Conservation (phyloP, 2,329 filamentous ascomycete species). For the Didymella glomerata region DNA sequence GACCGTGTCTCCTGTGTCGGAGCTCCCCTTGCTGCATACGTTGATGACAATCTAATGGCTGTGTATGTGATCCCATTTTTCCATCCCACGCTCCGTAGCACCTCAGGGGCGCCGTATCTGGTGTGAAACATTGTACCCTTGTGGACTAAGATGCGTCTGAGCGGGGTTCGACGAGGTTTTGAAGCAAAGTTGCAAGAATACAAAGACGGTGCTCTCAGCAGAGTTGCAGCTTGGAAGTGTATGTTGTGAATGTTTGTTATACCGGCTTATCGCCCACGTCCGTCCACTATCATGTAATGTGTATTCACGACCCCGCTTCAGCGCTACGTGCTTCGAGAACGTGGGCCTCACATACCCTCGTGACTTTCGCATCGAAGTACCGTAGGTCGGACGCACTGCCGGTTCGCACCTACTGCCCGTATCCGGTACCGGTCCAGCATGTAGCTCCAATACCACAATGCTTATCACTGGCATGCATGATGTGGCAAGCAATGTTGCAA, state of each 20-base stretch:
- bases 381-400: slow-evolving; percentile 30
- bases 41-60: slow-evolving; percentile 18
- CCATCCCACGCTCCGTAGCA: slow-evolving; percentile 18
- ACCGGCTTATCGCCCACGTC: slow-evolving; percentile 31
- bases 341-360: slow-evolving; percentile 28
- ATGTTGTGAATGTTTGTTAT: slow-evolving; percentile 11
- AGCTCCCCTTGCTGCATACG: slow-evolving; percentile 16
- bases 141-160: not conserved
- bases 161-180: not conserved
- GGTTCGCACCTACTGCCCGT: slow-evolving; percentile 26
- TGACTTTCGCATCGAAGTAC: slow-evolving; percentile 33
- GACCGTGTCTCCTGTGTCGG: slow-evolving; percentile 15
- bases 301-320: slow-evolving; percentile 32
- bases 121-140: slow-evolving; percentile 12
- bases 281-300: slow-evolving; percentile 22
- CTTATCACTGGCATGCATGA: slow-evolving; percentile 13
- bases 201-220: not conserved
- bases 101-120: slow-evolving; percentile 19
- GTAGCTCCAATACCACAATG: slow-evolving; percentile 13
- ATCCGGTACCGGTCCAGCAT: slow-evolving; percentile 13
- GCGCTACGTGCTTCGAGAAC: slow-evolving; percentile 23
- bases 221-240: not conserved
- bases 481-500: slow-evolving; percentile 5
- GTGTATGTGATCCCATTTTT: slow-evolving; percentile 17
- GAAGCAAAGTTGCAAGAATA: not conserved